Base-by-base conservation (phyloP, 2,329 filamentous ascomycete genomes). In the Diaporthe vexans region DNA sequence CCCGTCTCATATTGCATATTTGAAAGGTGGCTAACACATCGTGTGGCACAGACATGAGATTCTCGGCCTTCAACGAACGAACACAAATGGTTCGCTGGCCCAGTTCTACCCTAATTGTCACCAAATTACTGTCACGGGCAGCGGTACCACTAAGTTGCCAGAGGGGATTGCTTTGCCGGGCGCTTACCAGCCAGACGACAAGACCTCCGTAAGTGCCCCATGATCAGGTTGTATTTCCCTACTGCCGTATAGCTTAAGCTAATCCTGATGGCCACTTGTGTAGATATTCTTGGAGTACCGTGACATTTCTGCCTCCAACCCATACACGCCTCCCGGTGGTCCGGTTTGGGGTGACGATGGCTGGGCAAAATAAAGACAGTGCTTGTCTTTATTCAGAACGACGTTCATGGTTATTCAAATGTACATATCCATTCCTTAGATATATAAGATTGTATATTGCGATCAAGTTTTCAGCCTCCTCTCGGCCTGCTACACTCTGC, bases 81-180 rank as follows among this genome's bases (percentile, higher is more conserved):
- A 63, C 3, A 63, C 40, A 48, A 63, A 63, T 40, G 59, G 59
- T n/a, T 63, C 59, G 1, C 24, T 63, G 40, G 59, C 59, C 10
- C 59, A 63, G 10, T 63, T 63, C 59, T 63, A 63, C 46, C 59
- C 59, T 46, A 63, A 63, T 4, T 63, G 59, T 37, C 59, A 63
- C n/a, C 59, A 63, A 13, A 63, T 63, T 26, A 63, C 59, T 13
- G 59, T 48, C 59, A 63, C 59, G n/a, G 59, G 59, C 59, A 63
- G 40, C 7, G 59, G 59, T 37, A 63, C 40, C 11, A 63, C 40
- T 2, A 63, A 63, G 11, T 48, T 63, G 6, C 59, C 59, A 4
- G 59, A 63, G 37, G 59, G 59, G 0, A 63, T 63, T 6, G 59
- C 59, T 46, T 48, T 63, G 10, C 59, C 59, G 26, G 59, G 59